Evolutionary conservation across 2,329 filamentous ascomycete genomes (phyloP).

Genomic region (Colletotrichum simmondsii): DNA sequence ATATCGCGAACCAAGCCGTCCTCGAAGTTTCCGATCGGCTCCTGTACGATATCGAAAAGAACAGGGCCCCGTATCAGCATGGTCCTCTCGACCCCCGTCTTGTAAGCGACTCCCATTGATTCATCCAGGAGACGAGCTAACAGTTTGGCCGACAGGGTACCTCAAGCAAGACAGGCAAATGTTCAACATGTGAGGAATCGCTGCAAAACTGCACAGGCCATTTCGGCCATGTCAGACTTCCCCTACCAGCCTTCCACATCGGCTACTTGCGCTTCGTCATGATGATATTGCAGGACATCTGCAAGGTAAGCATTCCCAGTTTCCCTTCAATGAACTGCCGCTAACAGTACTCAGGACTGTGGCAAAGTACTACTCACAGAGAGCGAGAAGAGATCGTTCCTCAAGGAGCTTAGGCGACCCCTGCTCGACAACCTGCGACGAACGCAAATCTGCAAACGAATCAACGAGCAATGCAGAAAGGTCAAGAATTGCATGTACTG

Average conservation of each 20-base stretch:
- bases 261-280: conserved; percentile 96
- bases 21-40: conserved; percentile 94
- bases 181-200: conserved; percentile 84
- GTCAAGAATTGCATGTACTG: conserved; percentile 85
- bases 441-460: conserved; percentile 85
- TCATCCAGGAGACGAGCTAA: not conserved
- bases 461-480: conserved; percentile 92
- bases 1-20: conserved; percentile 95
- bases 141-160: conserved; percentile 68
- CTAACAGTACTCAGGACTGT: conserved; percentile 68
- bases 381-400: conserved; percentile 77
- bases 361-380: conserved; percentile 86
- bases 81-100: conserved; percentile 90
- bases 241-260: conserved; percentile 93
- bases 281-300: conserved; percentile 92
- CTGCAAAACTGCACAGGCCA: conserved; percentile 92
- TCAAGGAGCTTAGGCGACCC: conserved; percentile 84
- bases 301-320: conserved; percentile 70
- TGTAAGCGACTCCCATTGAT: conserved; percentile 48
- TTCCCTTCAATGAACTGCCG: no score
- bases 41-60: conserved; percentile 89
- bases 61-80: conserved; percentile 79
- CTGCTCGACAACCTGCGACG: conserved; percentile 88
- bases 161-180: conserved; percentile 83
- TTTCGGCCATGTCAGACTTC: conserved; percentile 92